Percentiles rank a stretch among this genome's conserved stretches.
Conservation (phyloP, 305 asterid species). For the Solanum hybrid region DNA sequence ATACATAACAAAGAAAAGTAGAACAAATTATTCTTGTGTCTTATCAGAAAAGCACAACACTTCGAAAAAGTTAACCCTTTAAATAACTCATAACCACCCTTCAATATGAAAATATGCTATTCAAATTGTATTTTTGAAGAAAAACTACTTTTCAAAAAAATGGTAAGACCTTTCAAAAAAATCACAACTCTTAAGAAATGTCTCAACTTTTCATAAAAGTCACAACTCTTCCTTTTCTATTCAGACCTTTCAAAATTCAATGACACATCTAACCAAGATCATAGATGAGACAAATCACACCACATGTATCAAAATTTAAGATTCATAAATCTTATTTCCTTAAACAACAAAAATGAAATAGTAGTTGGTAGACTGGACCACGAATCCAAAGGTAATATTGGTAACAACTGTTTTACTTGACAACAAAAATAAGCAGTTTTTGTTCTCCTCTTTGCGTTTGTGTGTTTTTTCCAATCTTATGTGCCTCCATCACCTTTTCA, state of each 20-base stretch:
- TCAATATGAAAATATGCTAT: no score
- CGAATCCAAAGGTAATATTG: neutral
- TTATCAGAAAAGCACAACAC: neutral
- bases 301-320: no score
- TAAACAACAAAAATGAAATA: neutral
- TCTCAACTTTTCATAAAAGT: no score
- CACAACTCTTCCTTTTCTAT: neutral
- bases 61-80: neutral
- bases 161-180: neutral
- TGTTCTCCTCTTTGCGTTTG: neutral
- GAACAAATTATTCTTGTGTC: neutral
- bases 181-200: neutral
- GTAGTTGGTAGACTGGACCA: neutral
- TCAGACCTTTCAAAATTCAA: neutral
- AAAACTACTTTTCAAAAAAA: no score
- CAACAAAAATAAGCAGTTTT: slow-evolving; percentile 3
- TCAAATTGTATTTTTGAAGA: no score
- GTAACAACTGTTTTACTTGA: neutral
- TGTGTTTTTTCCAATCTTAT: neutral
- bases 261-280: neutral
- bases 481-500: slow-evolving; percentile 8
- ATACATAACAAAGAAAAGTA: no score
- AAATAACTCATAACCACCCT: no score
- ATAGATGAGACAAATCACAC: neutral
- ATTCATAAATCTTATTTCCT: neutral